Evolutionary conservation across 352 stramenopile species (phyloP).

Genomic region (Globisporangium okanoganense): DNA sequence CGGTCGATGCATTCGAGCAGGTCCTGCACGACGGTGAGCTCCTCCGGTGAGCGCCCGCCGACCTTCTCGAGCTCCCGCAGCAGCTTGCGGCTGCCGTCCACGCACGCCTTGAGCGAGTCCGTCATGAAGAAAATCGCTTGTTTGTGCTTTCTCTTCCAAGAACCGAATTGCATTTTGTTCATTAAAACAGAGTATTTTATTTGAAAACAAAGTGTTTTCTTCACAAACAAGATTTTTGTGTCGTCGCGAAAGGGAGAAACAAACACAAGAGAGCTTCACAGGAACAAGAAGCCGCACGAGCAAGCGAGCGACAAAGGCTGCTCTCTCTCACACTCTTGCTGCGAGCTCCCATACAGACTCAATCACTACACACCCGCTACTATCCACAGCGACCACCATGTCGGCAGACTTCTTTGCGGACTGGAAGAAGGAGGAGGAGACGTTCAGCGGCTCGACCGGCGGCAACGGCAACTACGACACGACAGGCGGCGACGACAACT

Average conservation of each 20-base stretch:
- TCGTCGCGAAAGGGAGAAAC: neutral
- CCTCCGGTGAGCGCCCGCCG: slow-evolving; percentile 27
- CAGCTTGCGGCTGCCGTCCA: slow-evolving; percentile 29
- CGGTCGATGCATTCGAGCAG: slow-evolving; percentile 62
- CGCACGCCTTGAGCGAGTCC: slow-evolving; percentile 16
- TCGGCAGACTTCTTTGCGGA: slow-evolving; percentile 87
- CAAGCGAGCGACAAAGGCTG: neutral
- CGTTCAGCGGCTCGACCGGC: slow-evolving; percentile 16
- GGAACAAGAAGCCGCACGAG: neutral
- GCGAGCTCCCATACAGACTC: neutral
- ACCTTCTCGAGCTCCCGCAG: slow-evolving; percentile 29
- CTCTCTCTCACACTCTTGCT: neutral
- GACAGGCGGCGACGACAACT: slow-evolving; percentile 17
- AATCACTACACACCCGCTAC: neutral
- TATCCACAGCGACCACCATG: slow-evolving; percentile 38
- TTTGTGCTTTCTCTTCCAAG: neutral
- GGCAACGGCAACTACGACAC: slow-evolving; percentile 12
- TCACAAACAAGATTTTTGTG: too few species aligned
- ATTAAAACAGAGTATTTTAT: too few species aligned
- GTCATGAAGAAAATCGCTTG: too few species aligned
- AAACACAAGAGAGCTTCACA: neutral
- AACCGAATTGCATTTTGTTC: too few species aligned
- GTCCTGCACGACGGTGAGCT: slow-evolving; percentile 56
- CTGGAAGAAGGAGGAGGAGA: slow-evolving; percentile 83
- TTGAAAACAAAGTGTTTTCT: too few species aligned